These are phyloP conservation scores for Pseudogymnoascus sp. DNA, from an alignment of 2,329 filamentous ascomycete genomes.

Conservation along the genomic window DNA sequence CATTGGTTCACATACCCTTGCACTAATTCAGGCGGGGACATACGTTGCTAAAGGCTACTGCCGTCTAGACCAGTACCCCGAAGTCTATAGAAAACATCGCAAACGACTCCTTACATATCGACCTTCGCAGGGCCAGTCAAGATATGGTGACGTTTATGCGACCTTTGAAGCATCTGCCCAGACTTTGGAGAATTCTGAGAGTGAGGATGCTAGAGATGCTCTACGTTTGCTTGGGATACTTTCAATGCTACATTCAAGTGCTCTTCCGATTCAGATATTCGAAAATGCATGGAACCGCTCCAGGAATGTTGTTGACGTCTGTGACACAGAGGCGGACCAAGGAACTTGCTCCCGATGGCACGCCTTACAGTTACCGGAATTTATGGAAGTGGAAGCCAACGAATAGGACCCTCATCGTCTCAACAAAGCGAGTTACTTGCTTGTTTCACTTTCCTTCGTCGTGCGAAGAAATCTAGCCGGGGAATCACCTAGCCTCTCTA, in stretches of 20 bases:
- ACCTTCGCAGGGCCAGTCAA: constrained; percentile 24
- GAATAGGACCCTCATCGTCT: constrained; percentile 25
- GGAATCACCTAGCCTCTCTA: constrained; percentile 20
- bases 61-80: constrained; percentile 15
- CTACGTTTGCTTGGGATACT: constrained; percentile 25
- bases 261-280: constrained; percentile 27
- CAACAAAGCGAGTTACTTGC: constrained; percentile 21
- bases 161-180: constrained; percentile 30
- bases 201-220: constrained; percentile 21
- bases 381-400: constrained; percentile 17
- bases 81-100: constrained; percentile 12
- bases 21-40: neutral
- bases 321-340: constrained; percentile 4
- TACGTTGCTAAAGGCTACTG: constrained; percentile 15
- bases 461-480: constrained; percentile 10
- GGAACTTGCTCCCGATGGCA: constrained; percentile 15
- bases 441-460: constrained; percentile 26
- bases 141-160: constrained; percentile 29
- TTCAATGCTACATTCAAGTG: constrained; percentile 22
- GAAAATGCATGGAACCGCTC: constrained; percentile 21
- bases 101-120: constrained; percentile 24
- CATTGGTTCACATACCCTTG: constrained; percentile 9
- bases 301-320: constrained; percentile 9
- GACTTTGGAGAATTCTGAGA: constrained; percentile 17
- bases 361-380: constrained; percentile 15